Conservation (phyloP, 805 yeast genomes). For the Torulaspora delbrueckii region DNA sequence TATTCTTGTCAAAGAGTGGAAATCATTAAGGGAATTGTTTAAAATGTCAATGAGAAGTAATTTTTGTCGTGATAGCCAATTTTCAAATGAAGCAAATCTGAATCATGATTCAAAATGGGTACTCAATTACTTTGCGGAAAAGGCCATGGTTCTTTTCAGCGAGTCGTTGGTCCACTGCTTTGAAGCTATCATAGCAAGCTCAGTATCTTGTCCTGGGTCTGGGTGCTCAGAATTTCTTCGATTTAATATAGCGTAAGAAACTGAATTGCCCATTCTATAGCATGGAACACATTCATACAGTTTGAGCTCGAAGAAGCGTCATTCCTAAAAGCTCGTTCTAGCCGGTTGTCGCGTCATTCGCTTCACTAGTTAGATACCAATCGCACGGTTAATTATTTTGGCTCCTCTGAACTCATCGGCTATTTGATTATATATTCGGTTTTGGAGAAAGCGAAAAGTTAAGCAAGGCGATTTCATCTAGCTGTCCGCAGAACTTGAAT, state of each 20-base stretch:
- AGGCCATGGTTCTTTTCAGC: constrained; percentile 37
- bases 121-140: constrained; percentile 39
- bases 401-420: not conserved
- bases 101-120: constrained; percentile 29
- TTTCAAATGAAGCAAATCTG: constrained; percentile 24
- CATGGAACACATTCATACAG: constrained; percentile 21
- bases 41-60: constrained; percentile 30
- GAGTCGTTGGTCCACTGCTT: constrained; percentile 36
- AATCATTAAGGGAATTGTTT: constrained; percentile 22
- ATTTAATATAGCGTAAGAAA: not conserved
- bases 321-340: constrained; percentile 15
- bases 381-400: not conserved
- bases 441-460: not conserved
- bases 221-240: constrained; percentile 24
- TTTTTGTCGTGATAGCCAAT: constrained; percentile 32
- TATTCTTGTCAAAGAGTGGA: constrained; percentile 40
- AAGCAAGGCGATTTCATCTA: not conserved
- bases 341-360: not conserved
- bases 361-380: not conserved
- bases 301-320: constrained; percentile 24
- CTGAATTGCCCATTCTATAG: too few species aligned
- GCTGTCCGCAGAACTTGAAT: not conserved
- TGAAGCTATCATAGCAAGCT: constrained; percentile 39
- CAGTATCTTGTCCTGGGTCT: constrained; percentile 18
- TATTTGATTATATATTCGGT: not conserved